A percentile compares a stretch with the other conserved stretches of the same genome.
phyloP scores from a whole-genome alignment of 169 alveolate species.

The Cryptosporidium andersoni region DNA sequence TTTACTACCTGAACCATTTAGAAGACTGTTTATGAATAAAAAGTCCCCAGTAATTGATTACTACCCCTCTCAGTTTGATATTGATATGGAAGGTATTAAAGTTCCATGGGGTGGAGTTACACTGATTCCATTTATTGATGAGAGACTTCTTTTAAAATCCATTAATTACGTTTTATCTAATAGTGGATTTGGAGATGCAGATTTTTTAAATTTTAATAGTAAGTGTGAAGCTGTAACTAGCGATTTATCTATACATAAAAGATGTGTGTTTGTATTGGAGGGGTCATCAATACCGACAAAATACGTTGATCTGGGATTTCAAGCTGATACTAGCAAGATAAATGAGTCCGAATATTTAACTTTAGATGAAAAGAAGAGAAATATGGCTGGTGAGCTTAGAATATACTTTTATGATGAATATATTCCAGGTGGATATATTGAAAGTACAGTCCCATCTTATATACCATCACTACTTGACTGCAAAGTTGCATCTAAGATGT shows the following conservation, averaged over 20 bases:
- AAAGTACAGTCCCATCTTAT: conserved; percentile 9
- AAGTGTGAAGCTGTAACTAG: background rate
- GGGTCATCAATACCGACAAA: background rate
- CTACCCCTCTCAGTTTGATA: conserved; percentile 74
- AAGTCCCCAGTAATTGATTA: conserved; percentile 75
- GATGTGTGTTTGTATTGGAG: background rate
- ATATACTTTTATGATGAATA: conserved; percentile 11
- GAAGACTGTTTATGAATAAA: conserved; percentile 69
- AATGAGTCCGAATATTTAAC: conserved; percentile 9
- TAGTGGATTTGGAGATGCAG: conserved; percentile 16
- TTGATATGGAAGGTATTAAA: conserved; percentile 81
- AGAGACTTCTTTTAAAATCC: conserved; percentile 42
- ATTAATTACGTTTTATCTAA: conserved; percentile 55
- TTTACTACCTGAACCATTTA: conserved; percentile 75
- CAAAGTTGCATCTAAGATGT: conserved; percentile 22
- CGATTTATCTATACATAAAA: background rate
- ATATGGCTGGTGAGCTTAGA: conserved; percentile 4
- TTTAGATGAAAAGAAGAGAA: conserved; percentile 1
- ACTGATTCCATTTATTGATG: conserved; percentile 79
- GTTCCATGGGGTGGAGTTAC: conserved; percentile 84
- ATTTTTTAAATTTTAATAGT: conserved; percentile 14
- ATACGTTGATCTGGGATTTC: conserved; percentile 1
- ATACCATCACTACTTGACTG: conserved; percentile 13
- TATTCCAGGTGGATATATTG: background rate
- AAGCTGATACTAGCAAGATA: background rate